Evolutionary conservation across 345 rosid species (phyloP), one percentile per base, ranked within the genome.

Genomic region (Camelina neglecta): DNA sequence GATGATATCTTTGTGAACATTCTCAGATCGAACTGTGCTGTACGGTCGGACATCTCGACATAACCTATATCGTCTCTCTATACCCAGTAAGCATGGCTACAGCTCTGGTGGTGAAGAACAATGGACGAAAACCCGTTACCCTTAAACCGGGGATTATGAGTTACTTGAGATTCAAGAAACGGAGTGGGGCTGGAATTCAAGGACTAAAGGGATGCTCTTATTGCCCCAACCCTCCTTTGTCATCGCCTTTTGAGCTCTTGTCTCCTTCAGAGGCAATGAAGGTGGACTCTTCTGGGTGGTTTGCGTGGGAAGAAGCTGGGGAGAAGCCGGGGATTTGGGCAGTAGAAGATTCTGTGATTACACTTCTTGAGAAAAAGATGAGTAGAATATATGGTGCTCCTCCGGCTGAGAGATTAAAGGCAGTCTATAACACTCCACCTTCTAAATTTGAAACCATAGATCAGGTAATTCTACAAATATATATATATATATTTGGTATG

Each of bases 251-350:
- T 15, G 90, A 93, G 72, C 82, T 91, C 45, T 50, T 88, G 62
- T 86, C 98, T 45, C 96, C 98, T 6, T 72, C 84, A 2, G 95
- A 93, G 83, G 97, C 93, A 10, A 87, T 93, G 90, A 86, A 88
- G 79, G 56, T 87, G 0, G 97, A 93, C 42, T 81, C 89, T 0
- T 79, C 90, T 1, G 90, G 93, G 20, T 78, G 89, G 85, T 88
- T 79, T 15, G 88, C 81, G 73, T 73, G 78, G 1, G 86, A 85
- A 53, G 76, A 82, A 11, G 29, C 29, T 26, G 88, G 77, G 7
- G 86, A 89, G 15, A 91, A 91, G 69, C 85, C 88, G 5, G 90
- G 96, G 6, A 23, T 59, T 11, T 93, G 98, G 98, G 81, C 64
- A 0, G 83, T 82, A 42, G 92, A 93, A 79, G 89, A 90, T 50